Base-by-base conservation (phyloP, 1,284 basidiomycete genomes). In the Flammula alnicola region DNA sequence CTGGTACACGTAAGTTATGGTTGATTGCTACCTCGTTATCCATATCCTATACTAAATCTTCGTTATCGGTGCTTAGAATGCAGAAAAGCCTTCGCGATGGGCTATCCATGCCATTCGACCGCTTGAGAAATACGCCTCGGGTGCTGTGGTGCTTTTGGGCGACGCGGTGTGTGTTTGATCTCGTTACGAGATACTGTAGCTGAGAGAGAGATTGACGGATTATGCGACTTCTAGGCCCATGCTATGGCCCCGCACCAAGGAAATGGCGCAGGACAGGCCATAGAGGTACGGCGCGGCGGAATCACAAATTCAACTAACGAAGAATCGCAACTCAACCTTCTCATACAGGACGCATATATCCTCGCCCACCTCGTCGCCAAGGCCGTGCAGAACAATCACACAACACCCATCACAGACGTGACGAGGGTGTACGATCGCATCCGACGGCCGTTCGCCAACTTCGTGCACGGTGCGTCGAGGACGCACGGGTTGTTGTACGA, bases 81-180 rank as follows among this genome's bases (percentile, higher is more conserved):
- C 76, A 39, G 61, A 70, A 4, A 68, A 68, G 22, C 70, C 75
- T 3, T 68, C 63, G 12, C 67, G 69, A 27, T 79, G 76, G 77
- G 74, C 72, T 0, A 67, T 78, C 4, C 74, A 76, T 52, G 67
- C 72, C 20, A 54, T 76, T 3, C 48, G 55, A 9, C 64, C 69
- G 8, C 60, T 78, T 3, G 61, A 65, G 3, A 42, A 40, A 4
- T 58, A 53, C 31, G 66, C 65, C 30, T 76, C 69, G 25, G 70
- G 64, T 0, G 54, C 60, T 3, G 65, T 78, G 4, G 68, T 71
- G 5, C 59, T 79, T 12, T 40, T 77, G 0, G 77, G 77, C 3
- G 77, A 79, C 54, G 71, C 78, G 0, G 76, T 71, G 53, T 27
- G 64, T 43, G 25, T 35, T 19, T 14, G 1, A 12, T 11, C 2